Evolutionary conservation across 2,329 filamentous ascomycete genomes (phyloP), one percentile per base, ranked within the genome.

Genomic region (Colletotrichum theobromicola): DNA sequence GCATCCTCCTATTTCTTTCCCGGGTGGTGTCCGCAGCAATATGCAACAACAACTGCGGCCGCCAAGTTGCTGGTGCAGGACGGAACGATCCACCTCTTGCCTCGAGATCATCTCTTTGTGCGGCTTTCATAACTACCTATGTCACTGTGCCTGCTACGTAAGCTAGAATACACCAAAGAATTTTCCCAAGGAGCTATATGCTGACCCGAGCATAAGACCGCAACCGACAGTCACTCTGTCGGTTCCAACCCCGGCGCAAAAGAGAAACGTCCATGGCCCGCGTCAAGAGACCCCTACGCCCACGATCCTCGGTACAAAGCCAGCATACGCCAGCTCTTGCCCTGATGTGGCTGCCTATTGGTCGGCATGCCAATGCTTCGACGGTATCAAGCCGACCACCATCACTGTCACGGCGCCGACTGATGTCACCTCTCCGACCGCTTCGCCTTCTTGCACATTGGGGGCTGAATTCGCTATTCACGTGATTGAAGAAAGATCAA

Each of bases 311-410:
- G 67, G 67, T 30, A 63, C 34, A n/a, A 67, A 64, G 55, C 77
- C 77, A 5, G 71, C 69, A 6, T 78, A 76, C 21, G 77, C 77
- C 67, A 75, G 68, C 28, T 57, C 60, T 37, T 78, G 77, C 34
- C n/a, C 68, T 13, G 71, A 77, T 26, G 37, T 62, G 6, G 65
- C 53, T 10, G 64, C 63, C 12, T 78, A 77, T 69, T 77, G 76
- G 75, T 72, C 65, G 18, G 77, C 76, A 5, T 78, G 77, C 35
- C 76, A 77, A 67, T 78, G 77, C 67, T 78, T 77, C 65, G 35
- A 46, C 3, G 77, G 74, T 46, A 70, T 77, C 68, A 61, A 32
- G 18, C 55, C 76, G 5, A 76, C 76, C 4, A 70, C 72, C 37
- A 34, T 75, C 16, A 72, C 76, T 15, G 69, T 73, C 5, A 68